phyloP scores from a whole-genome alignment of 495 filamentous ascomycete species.

The Oidiodendron maius region DNA sequence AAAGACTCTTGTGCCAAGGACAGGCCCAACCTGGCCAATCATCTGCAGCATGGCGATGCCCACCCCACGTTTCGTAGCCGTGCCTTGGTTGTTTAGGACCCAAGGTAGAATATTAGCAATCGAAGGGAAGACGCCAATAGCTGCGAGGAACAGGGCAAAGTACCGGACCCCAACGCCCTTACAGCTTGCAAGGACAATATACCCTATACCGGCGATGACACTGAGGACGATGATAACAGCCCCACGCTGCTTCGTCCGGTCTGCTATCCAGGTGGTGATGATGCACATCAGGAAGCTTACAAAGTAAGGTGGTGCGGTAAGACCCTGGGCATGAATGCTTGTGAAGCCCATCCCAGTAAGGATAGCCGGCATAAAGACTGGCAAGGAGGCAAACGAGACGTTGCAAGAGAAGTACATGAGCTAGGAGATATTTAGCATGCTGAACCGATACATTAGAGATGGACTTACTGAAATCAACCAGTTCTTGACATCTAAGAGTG shows the following conservation, averaged over 20 bases:
- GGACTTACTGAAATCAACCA: constrained; percentile 5
- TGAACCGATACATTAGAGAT: too few species aligned
- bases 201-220: constrained; percentile 58
- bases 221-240: constrained; percentile 1
- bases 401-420: constrained; percentile 48
- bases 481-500: constrained; percentile 1
- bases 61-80: constrained; percentile 59
- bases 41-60: constrained; percentile 62
- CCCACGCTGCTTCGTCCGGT: constrained; percentile 1
- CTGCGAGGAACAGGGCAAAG: constrained; percentile 62
- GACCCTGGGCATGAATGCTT: constrained; percentile 65
- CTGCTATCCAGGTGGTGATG: constrained; percentile 4
- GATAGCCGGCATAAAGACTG: constrained; percentile 77
- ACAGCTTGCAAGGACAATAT: constrained; percentile 58
- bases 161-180: constrained; percentile 55
- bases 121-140: constrained; percentile 57
- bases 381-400: constrained; percentile 68
- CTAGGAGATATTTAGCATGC: constrained; percentile 3
- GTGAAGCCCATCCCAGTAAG: constrained; percentile 64
- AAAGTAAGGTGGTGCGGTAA: constrained; percentile 76
- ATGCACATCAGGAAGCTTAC: constrained; percentile 51
- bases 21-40: constrained; percentile 63
- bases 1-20: constrained; percentile 65
- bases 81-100: constrained; percentile 69
- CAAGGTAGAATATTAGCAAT: constrained; percentile 68